These are phyloP conservation scores for Paramecium tetraurelia DNA, from an alignment of 73 alveolate genomes.

Conservation along the genomic window DNA sequence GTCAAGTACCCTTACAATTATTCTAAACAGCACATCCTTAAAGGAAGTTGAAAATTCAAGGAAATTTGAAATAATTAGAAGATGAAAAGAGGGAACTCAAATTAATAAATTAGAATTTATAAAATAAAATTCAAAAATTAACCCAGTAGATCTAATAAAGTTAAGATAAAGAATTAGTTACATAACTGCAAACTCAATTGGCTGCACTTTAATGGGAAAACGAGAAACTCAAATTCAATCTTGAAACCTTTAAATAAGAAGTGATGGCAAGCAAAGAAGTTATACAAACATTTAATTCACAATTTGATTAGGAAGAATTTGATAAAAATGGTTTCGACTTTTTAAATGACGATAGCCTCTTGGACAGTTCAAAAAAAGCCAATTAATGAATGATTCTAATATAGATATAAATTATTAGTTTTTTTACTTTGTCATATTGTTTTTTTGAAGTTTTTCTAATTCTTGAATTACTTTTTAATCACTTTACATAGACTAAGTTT, in stretches of 20 bases:
- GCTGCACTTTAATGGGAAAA: conserved; percentile 11
- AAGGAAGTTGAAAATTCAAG: conserved; percentile 55
- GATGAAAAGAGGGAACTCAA: background rate
- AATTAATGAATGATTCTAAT: background rate
- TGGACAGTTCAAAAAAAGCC: background rate
- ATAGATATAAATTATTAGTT: background rate
- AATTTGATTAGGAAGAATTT: conserved; percentile 22
- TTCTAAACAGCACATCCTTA: conserved; percentile 88
- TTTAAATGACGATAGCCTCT: background rate
- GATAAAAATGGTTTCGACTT: conserved; percentile 20
- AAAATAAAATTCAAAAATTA: background rate
- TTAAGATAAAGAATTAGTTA: background rate
- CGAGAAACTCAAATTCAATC: conserved; percentile 13
- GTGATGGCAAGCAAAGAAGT: background rate
- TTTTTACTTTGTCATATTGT: background rate
- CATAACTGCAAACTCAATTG: background rate
- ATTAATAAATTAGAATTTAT: background rate
- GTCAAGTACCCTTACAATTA: conserved; percentile 88
- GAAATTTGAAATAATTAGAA: background rate
- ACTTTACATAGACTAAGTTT: no score
- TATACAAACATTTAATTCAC: background rate
- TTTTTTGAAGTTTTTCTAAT: background rate
- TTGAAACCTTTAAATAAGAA: conserved; percentile 23
- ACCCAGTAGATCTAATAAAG: background rate
- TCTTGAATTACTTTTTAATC: no score